Evolutionary conservation across 73 alveolate genomes (phyloP).

Genomic region (Uronychia setigera): DNA sequence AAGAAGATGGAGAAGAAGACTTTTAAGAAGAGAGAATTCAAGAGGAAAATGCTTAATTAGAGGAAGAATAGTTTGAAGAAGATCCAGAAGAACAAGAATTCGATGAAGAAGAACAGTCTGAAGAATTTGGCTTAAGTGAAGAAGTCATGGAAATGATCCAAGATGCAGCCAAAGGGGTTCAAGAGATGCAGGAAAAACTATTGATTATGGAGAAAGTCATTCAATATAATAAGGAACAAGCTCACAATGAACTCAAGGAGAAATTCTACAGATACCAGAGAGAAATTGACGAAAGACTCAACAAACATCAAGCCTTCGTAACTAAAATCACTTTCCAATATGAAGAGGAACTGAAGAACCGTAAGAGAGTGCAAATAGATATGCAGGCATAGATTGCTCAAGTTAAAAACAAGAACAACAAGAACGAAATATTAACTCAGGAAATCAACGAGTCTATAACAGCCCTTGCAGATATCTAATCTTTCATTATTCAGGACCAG

Average conservation of each 20-base stretch:
- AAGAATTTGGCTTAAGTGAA: background rate
- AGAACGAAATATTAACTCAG: background rate
- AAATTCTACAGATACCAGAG: background rate
- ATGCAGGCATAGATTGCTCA: background rate
- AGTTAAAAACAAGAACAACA: background rate
- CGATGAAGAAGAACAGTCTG: background rate
- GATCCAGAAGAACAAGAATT: background rate
- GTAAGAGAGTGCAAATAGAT: background rate
- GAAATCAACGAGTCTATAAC: background rate
- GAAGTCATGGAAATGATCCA: background rate
- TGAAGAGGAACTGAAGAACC: background rate
- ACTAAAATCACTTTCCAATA: background rate
- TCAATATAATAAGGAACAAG: background rate
- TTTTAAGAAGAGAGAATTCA: background rate
- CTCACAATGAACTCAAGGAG: background rate
- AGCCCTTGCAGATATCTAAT: background rate
- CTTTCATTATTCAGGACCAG: background rate
- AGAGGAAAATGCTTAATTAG: background rate
- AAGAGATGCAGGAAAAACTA: background rate
- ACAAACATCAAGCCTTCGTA: background rate
- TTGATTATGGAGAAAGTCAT: background rate
- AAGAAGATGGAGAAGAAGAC: too few relatives aligned
- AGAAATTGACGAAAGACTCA: background rate
- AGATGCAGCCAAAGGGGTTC: background rate
- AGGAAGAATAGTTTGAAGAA: background rate